Evolutionary conservation across 345 rosid species (phyloP).

Genomic region (Populus euphratica): DNA sequence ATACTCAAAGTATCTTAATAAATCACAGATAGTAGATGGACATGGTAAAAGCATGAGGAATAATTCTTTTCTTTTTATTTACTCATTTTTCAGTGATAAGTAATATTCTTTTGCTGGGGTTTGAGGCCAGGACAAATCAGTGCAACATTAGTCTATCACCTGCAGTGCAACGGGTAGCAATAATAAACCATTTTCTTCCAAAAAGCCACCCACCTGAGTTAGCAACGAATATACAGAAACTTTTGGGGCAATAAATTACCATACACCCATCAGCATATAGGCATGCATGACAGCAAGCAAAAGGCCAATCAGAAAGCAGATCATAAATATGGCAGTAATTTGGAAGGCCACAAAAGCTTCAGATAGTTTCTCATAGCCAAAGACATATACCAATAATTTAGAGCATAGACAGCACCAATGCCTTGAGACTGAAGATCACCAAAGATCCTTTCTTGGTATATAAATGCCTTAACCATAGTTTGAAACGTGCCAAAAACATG

Average conservation of each 20-base stretch:
- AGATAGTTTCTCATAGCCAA: background rate
- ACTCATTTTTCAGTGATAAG: background rate
- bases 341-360: background rate
- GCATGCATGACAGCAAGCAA: background rate
- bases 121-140: background rate
- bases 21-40: background rate
- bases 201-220: background rate
- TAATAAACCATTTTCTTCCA: background rate
- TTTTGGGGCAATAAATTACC: background rate
- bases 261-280: background rate
- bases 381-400: constrained; percentile 2
- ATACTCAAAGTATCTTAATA: background rate
- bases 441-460: background rate
- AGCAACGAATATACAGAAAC: background rate
- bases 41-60: background rate
- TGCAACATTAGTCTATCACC: background rate
- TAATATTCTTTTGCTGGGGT: background rate
- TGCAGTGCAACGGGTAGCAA: background rate
- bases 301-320: background rate
- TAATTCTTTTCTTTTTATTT: background rate
- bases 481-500: background rate
- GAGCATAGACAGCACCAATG: background rate
- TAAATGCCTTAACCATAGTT: background rate
- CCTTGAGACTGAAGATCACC: constrained; percentile 1
- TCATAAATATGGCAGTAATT: background rate